Conservation (phyloP, 495 filamentous ascomycete species). For the Hypoxylon subgilvum region DNA sequence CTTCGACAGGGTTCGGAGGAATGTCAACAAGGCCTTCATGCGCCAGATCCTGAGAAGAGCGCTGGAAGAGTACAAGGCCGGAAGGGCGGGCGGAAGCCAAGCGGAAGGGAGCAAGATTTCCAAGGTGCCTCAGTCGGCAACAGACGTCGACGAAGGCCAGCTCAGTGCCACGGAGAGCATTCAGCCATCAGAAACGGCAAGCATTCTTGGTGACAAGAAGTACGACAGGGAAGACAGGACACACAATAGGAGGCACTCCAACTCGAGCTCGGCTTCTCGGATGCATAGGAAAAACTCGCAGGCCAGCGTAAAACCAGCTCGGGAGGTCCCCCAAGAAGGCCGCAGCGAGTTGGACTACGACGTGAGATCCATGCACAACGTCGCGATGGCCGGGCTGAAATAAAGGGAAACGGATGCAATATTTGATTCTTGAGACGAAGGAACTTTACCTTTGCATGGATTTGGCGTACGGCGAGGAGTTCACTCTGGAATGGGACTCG, state of each 20-base stretch:
- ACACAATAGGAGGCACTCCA: constrained; percentile 14
- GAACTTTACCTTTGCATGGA: constrained; percentile 22
- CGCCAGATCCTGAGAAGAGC: constrained; percentile 42
- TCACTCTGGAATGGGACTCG: constrained; percentile 31
- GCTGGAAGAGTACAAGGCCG: constrained; percentile 40
- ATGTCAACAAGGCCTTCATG: constrained; percentile 46
- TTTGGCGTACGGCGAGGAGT: constrained; percentile 38
- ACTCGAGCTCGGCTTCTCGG: constrained; percentile 21
- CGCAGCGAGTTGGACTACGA: constrained; percentile 33
- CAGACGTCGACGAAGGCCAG: constrained; percentile 21
- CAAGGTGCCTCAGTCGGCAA: neutral
- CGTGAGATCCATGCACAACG: constrained; percentile 42
- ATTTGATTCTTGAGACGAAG: neutral
- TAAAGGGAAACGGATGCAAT: constrained; percentile 3
- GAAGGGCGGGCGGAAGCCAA: constrained; percentile 15
- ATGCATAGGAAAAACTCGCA: constrained; percentile 11
- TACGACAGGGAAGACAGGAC: constrained; percentile 18
- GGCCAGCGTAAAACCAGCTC: constrained; percentile 5
- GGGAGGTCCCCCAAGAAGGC: constrained; percentile 10
- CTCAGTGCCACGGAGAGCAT: constrained; percentile 29
- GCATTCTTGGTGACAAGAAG: constrained; percentile 5
- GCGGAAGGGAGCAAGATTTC: constrained; percentile 16
- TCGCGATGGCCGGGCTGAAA: constrained; percentile 41
- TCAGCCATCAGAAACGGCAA: constrained; percentile 17
- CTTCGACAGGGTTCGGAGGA: constrained; percentile 43